Base-by-base conservation (phyloP, 2,329 filamentous ascomycete genomes). In the Phoma sp. region DNA sequence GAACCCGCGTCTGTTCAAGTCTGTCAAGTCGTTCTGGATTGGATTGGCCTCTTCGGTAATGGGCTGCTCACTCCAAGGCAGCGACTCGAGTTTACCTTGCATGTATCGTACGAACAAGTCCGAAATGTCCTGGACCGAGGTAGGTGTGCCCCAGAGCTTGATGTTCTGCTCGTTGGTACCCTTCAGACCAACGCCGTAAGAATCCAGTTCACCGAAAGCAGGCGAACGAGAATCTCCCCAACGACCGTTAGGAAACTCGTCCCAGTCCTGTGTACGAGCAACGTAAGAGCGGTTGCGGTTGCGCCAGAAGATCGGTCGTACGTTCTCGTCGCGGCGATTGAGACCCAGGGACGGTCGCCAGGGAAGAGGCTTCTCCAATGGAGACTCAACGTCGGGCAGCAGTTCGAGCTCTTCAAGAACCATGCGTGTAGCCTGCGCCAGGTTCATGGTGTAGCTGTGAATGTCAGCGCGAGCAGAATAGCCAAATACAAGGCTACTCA, bases 171-270 rank as follows among this genome's bases (percentile, higher is more conserved):
- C 93, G 72, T 96, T 99, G 46, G 91, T 96, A 27, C 95, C 95
- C 64, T 93, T 96, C 66, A 99, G 78, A 39, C 93, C 92, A 66
- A 98, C 91, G 38, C 93, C 93, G 70, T 99, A 98, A 7, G 91
- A 88, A 76, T 98, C 93, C 47, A 98, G 81, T 76, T 97, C 92
- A 68, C 95, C 95, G 70, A 97, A 99, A 45, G 95, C 95, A 57
- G 95, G 95, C 54, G 93, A 98, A 61, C 95, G 86, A 47, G 93
- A 93, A 76, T 99, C 95, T 77, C 95, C 96, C 95, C 95, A 99
- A 75, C 95, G 89, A 41, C 95, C 95, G 80, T 99, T 99, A 51
- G 95, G 95, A 68, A 97, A 99, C 75, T 99, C 95, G 68, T 99
- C 95, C 95, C 95, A 99, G 65, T 97, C 93, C 73, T 97, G 93